Percentiles rank a stretch among this genome's conserved stretches.
These are phyloP conservation scores for Phytophthora nicotianae DNA, from an alignment of 352 stramenopile genomes.

Conservation along the genomic window DNA sequence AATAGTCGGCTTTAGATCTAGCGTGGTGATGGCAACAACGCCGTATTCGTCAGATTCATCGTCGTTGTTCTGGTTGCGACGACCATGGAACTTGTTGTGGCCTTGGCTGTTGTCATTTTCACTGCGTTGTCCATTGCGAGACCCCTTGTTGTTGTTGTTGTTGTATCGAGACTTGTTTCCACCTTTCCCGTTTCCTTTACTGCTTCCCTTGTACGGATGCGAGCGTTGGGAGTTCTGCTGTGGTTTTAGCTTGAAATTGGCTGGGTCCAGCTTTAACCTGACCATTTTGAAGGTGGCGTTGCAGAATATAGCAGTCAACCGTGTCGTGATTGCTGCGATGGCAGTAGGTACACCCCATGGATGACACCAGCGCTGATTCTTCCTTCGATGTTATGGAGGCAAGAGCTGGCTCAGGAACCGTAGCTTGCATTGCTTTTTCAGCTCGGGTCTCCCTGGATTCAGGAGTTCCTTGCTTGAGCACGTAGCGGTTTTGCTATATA, in stretches of 20 bases:
- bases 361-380: background rate
- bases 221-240: background rate
- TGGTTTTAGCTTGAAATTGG: conserved; percentile 13
- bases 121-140: background rate
- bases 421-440: conserved; percentile 11
- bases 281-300: conserved; percentile 15
- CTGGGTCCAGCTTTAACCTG: conserved; percentile 16
- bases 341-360: conserved; percentile 9
- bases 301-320: conserved; percentile 18
- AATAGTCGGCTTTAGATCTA: background rate
- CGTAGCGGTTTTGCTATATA: conserved; percentile 13
- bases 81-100: conserved; percentile 11
- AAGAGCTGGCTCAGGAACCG: background rate
- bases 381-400: background rate
- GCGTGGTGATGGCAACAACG: conserved; percentile 11
- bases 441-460: conserved; percentile 8
- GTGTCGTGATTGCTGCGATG: conserved; percentile 20
- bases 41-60: conserved; percentile 3
- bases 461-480: conserved; percentile 3
- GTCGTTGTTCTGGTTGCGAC: background rate
- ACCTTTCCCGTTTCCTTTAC: background rate
- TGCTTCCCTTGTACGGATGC: conserved; percentile 3
- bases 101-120: background rate
- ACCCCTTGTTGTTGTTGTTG: background rate
- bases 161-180: background rate